Percentiles rank a stretch among this genome's conserved stretches.
phyloP scores from a whole-genome alignment of 768 basidiomycete species.

The Mycena floridula region DNA sequence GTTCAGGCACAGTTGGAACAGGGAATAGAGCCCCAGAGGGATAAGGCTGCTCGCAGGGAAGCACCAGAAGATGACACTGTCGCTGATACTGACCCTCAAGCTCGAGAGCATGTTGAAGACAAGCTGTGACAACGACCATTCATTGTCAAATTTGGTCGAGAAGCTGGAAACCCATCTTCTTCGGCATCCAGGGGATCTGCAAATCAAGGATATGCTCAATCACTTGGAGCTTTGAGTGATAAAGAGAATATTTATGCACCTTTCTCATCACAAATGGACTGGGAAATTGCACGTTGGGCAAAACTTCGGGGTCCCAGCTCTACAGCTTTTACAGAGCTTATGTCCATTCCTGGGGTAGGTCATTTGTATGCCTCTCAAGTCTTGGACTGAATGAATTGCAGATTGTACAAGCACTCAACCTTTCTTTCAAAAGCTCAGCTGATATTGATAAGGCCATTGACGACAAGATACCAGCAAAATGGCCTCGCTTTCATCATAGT shows the following conservation, averaged over 20 bases:
- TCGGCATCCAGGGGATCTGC: too few species aligned
- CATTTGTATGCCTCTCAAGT: conserved; percentile 3
- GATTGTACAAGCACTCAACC: conserved; percentile 17
- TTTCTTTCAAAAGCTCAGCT: conserved; percentile 24
- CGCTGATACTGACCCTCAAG: too few species aligned
- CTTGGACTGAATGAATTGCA: background rate
- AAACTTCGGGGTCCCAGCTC: conserved; percentile 20
- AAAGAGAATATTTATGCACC: conserved; percentile 11
- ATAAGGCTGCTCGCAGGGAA: too few species aligned
- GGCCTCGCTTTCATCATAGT: conserved; percentile 16
- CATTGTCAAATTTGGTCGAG: too few species aligned
- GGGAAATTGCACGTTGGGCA: conserved; percentile 22
- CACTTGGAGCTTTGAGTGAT: too few species aligned
- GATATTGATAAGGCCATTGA: conserved; percentile 31
- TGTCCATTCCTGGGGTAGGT: conserved; percentile 23
- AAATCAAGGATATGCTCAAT: too few species aligned
- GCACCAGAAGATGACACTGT: too few species aligned
- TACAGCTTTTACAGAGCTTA: conserved; percentile 21
- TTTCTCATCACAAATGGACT: conserved; percentile 18
- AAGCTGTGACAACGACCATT: too few species aligned
- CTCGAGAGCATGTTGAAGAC: too few species aligned
- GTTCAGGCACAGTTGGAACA: too few species aligned
- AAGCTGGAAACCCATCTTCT: too few species aligned
- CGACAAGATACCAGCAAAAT: conserved; percentile 14
- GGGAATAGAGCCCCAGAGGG: too few species aligned